These are phyloP conservation scores for Raphanus sativus DNA, from an alignment of 345 rosid genomes.

Conservation along the genomic window DNA sequence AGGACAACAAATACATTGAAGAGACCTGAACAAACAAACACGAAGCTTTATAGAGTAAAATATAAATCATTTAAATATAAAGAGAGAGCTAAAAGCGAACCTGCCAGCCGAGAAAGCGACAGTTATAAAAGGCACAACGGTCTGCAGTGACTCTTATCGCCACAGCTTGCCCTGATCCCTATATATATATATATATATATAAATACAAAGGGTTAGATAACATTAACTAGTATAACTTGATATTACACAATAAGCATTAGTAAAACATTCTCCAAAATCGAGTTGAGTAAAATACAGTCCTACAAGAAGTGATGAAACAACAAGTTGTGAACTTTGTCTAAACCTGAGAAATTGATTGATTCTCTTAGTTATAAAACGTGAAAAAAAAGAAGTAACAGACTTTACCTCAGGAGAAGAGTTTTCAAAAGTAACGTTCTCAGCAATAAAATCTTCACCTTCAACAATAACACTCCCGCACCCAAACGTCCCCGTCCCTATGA, in stretches of 20 bases:
- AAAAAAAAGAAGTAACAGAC: constrained; percentile 6
- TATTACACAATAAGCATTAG: background rate
- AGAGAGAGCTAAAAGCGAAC: constrained; percentile 35
- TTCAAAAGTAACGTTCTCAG: constrained; percentile 95
- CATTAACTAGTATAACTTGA: background rate
- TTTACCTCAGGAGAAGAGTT: constrained; percentile 84
- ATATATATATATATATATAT: too few relatives aligned
- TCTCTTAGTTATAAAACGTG: background rate
- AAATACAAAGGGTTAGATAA: background rate
- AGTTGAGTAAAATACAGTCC: background rate
- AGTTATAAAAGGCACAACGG: constrained; percentile 90
- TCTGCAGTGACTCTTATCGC: constrained; percentile 94
- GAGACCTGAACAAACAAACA: background rate
- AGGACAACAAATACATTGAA: background rate
- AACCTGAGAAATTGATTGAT: background rate
- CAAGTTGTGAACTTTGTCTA: background rate
- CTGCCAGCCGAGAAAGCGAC: constrained; percentile 99
- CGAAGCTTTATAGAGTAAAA: background rate
- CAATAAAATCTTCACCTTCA: constrained; percentile 95
- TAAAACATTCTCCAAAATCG: background rate
- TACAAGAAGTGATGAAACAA: background rate
- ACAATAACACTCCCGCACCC: constrained; percentile 89
- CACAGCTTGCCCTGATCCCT: constrained; percentile 99
- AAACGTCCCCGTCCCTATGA: constrained; percentile 91
- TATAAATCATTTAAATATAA: background rate